These are phyloP conservation scores for Yamadazyma sp. DNA, from an alignment of 805 yeast species.

Conservation along the genomic window DNA sequence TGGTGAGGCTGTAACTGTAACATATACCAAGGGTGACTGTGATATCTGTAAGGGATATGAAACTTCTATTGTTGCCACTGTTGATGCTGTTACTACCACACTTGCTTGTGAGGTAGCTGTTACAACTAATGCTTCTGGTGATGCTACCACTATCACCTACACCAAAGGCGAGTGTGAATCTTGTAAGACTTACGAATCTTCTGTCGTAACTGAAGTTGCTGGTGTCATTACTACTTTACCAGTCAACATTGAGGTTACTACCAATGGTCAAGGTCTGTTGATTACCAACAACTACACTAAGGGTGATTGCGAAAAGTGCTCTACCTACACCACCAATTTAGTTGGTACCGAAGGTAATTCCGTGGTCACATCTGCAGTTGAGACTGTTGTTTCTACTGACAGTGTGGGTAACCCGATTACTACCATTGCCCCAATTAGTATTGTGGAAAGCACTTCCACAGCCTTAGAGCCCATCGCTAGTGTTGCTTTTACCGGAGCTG, in stretches of 20 bases:
- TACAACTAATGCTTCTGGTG: slow-evolving; percentile 9
- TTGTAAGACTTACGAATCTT: neutral
- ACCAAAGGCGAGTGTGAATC: slow-evolving; percentile 4
- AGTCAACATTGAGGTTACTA: slow-evolving; percentile 2
- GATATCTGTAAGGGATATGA: slow-evolving; percentile 11
- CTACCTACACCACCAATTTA: slow-evolving; percentile 1
- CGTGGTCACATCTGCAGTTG: neutral
- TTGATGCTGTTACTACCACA: slow-evolving; percentile 5
- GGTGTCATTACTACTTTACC: neutral
- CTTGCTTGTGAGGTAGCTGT: slow-evolving; percentile 15
- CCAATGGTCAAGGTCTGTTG: slow-evolving; percentile 5
- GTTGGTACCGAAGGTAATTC: neutral
- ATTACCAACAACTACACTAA: slow-evolving; percentile 2
- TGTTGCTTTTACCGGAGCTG: neutral
- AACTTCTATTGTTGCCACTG: slow-evolving; percentile 13
- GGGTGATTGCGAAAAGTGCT: slow-evolving; percentile 6
- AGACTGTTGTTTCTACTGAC: slow-evolving; percentile 6
- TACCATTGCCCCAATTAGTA: slow-evolving; percentile 4
- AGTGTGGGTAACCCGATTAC: slow-evolving; percentile 5
- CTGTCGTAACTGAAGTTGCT: neutral
- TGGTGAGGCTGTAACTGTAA: slow-evolving; percentile 6
- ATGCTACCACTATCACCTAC: neutral
- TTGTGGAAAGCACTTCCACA: neutral
- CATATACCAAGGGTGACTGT: slow-evolving; percentile 12
- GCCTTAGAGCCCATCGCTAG: neutral